Evolutionary conservation across 1,139 yeast species (phyloP).

Genomic region (Blastobotrys ciferrii): DNA sequence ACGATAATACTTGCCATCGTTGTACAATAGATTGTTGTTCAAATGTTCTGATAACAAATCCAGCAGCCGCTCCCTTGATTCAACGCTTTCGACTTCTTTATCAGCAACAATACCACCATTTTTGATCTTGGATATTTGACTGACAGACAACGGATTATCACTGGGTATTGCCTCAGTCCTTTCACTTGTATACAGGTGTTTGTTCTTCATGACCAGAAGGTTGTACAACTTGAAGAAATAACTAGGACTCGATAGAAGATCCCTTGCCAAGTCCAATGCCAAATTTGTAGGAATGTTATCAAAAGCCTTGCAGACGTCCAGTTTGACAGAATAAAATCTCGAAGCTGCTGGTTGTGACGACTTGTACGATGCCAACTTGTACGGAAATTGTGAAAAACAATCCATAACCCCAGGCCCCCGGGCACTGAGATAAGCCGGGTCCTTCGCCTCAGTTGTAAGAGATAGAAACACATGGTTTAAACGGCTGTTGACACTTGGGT

Average conservation of each 20-base stretch:
- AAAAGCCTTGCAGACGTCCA: constrained; percentile 78
- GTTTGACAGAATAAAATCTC: constrained; percentile 55
- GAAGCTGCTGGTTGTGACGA: background rate
- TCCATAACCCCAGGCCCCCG: background rate
- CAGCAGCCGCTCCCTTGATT: constrained; percentile 17
- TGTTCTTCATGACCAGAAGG: background rate
- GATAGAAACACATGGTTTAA: constrained; percentile 29
- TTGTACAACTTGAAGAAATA: background rate
- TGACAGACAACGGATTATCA: background rate
- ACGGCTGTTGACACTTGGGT: constrained; percentile 29
- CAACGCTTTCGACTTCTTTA: background rate
- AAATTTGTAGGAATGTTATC: constrained; percentile 63
- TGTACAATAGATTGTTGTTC: constrained; percentile 42
- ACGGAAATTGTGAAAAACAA: constrained; percentile 16
- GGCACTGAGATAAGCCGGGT: background rate
- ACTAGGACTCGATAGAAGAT: constrained; percentile 17
- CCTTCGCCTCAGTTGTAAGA: constrained; percentile 26
- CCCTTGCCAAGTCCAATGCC: constrained; percentile 34
- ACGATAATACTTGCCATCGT: constrained; percentile 39
- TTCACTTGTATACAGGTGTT: background rate
- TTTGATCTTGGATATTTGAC: background rate
- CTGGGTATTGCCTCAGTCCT: background rate
- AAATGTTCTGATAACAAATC: constrained; percentile 42
- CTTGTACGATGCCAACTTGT: background rate
- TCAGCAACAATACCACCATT: background rate